These are phyloP conservation scores for Iberis pinnata DNA, from an alignment of 345 rosid genomes.

Conservation along the genomic window DNA sequence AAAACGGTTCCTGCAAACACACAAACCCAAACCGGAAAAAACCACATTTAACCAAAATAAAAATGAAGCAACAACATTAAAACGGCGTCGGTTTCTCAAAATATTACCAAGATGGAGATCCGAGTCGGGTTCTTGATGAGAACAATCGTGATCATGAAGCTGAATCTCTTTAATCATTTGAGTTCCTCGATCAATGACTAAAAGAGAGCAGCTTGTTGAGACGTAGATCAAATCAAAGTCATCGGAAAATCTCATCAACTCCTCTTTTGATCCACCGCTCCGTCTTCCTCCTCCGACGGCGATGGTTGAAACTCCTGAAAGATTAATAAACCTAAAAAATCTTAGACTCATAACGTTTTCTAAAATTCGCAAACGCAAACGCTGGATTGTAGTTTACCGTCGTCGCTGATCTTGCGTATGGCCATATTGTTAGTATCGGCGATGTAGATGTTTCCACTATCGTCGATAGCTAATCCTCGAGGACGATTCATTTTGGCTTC, in stretches of 20 bases:
- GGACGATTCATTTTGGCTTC: conserved; percentile 89
- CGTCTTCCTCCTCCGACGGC: conserved; percentile 88
- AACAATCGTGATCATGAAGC: conserved; percentile 69
- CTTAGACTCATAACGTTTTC: neutral
- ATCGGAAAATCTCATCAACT: conserved; percentile 85
- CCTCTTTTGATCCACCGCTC: too few relatives aligned
- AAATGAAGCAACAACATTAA: too few relatives aligned
- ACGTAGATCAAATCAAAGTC: conserved; percentile 75
- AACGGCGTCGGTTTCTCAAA: neutral
- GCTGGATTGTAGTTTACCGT: conserved; percentile 40
- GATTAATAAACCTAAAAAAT: too few relatives aligned
- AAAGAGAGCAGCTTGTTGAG: conserved; percentile 73
- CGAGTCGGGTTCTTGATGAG: conserved; percentile 42
- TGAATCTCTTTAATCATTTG: conserved; percentile 86
- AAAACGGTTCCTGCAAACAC: conserved; percentile 76
- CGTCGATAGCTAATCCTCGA: conserved; percentile 72
- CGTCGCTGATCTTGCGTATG: conserved; percentile 85
- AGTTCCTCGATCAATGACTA: conserved; percentile 79
- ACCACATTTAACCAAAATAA: too few relatives aligned
- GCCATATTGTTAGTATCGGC: conserved; percentile 92
- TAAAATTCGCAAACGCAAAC: neutral
- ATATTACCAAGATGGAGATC: conserved; percentile 62
- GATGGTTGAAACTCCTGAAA: conserved; percentile 81
- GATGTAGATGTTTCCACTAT: conserved; percentile 82
- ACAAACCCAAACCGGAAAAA: too few relatives aligned